Evolutionary conservation across 139 green algal genomes (phyloP), one percentile per base, ranked within the genome.

Genomic region (Chlamydomonas urium): DNA sequence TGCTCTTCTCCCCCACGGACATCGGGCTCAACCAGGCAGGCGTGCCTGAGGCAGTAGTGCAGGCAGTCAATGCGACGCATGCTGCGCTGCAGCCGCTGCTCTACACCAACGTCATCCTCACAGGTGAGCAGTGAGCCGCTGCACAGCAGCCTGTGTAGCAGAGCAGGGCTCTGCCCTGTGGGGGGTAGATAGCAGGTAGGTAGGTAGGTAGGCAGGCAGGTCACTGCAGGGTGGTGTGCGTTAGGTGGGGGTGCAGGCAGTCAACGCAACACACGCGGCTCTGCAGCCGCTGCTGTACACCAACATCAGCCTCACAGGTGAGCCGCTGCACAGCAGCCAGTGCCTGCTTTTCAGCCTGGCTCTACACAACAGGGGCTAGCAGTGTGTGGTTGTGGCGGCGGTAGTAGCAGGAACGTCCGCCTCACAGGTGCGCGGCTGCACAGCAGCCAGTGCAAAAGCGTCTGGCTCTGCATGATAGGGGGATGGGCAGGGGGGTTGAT

Each of bases 81-180:
- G 79, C 86, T 3, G 75, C 88, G 32, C 79, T 97, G 35, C 81
- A 85, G 5, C 80, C 77, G 4, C 82, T 95, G 80, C 85, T 96
- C 28, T 94, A 85, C 66, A 86, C 78, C 35, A 96, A 95, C 47
- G 68, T 96, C 1, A 35, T 94, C 8, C 67, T 94, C 10, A 90
- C 76, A 71, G 47, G 87, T 85, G 76, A n/a, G n/a, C n/a, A n/a
- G n/a, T n/a, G n/a, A n/a, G n/a, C 0, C 24, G 10, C 2, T 28
- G 28, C 4, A 10, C 26, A 58, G 47, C 21, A 28, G 47, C 28
- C 3, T 24, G 26, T 3, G 5, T 3, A 5, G 6, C 28, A 48
- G 21, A 38, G 26, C 26, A 8, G 26, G 47, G 14, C 65, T 36
- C 21, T 3, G 33, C 17, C 19, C 10, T 3, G 34, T 29, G 4